Conservation (phyloP, 768 basidiomycete species). For the Neoboletus brunneissimus region DNA sequence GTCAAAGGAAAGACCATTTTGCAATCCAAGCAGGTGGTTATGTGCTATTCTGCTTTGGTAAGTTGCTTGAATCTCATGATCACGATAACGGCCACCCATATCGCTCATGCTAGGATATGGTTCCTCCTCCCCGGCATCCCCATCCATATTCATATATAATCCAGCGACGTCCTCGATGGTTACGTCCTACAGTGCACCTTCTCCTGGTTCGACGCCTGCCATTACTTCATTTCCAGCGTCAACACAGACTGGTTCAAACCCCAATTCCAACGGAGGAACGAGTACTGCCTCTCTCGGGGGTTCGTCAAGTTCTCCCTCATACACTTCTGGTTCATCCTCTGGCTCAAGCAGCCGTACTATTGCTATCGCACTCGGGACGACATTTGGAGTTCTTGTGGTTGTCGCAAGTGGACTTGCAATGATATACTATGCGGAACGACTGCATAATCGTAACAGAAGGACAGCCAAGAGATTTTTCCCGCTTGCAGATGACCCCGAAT, state of each 20-base stretch:
- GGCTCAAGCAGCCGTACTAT: slow-evolving; percentile 30
- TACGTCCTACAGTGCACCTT: slow-evolving; percentile 38
- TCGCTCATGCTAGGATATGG: slow-evolving; percentile 25
- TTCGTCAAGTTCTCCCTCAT: slow-evolving; percentile 15
- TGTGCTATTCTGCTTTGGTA: slow-evolving; percentile 79
- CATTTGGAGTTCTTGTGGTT: slow-evolving; percentile 59
- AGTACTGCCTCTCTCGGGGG: slow-evolving; percentile 7
- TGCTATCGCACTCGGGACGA: slow-evolving; percentile 59
- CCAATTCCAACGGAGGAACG: slow-evolving; percentile 9
- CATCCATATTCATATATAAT: slow-evolving; percentile 55
- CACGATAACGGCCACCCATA: background rate
- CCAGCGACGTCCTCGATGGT: slow-evolving; percentile 38
- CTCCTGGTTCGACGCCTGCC: slow-evolving; percentile 27
- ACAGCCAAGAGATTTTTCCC: slow-evolving; percentile 14
- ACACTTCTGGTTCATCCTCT: slow-evolving; percentile 9
- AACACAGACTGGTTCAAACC: slow-evolving; percentile 29
- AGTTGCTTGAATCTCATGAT: slow-evolving; percentile 25
- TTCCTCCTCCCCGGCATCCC: slow-evolving; percentile 41
- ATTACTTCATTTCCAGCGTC: slow-evolving; percentile 36
- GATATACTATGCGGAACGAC: slow-evolving; percentile 46
- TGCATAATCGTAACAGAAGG: slow-evolving; percentile 3
- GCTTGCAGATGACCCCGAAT: slow-evolving; percentile 22
- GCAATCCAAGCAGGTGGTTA: slow-evolving; percentile 58
- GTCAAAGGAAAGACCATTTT: slow-evolving; percentile 69
- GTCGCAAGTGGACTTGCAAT: slow-evolving; percentile 40